Evolutionary conservation across 169 alveolate genomes (phyloP).

Genomic region (Blepharisma undulans): DNA sequence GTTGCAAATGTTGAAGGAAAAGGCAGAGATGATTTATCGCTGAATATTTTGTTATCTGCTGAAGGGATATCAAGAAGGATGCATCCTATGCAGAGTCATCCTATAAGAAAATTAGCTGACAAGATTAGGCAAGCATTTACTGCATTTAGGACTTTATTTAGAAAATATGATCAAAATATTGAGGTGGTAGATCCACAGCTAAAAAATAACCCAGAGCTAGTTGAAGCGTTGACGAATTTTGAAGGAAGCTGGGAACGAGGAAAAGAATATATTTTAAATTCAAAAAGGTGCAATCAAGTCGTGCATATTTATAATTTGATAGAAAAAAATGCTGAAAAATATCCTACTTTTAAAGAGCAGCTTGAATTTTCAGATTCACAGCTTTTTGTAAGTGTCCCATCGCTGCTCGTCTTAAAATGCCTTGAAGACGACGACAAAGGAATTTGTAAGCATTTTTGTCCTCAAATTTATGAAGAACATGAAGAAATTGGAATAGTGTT

Average conservation of each 20-base stretch:
- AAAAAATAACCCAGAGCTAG: slow-evolving; percentile 76
- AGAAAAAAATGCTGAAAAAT: slow-evolving; percentile 70
- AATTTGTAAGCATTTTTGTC: not conserved
- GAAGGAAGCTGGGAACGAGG: slow-evolving; percentile 83
- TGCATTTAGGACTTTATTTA: slow-evolving; percentile 60
- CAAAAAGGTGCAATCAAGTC: slow-evolving; percentile 64
- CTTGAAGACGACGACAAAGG: slow-evolving; percentile 44
- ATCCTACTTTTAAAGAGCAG: slow-evolving; percentile 62
- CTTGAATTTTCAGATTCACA: slow-evolving; percentile 77
- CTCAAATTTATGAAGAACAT: slow-evolving; percentile 1
- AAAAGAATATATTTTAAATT: slow-evolving; percentile 61
- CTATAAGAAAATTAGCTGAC: slow-evolving; percentile 72
- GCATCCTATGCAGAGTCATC: slow-evolving; percentile 54
- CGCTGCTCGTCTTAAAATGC: not conserved
- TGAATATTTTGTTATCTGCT: slow-evolving; percentile 72
- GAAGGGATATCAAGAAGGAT: slow-evolving; percentile 72
- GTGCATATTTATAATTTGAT: slow-evolving; percentile 69
- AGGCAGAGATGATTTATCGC: slow-evolving; percentile 79
- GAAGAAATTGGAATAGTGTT: not conserved
- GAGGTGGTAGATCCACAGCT: slow-evolving; percentile 82
- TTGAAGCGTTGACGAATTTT: slow-evolving; percentile 64
- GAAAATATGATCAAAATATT: slow-evolving; percentile 73
- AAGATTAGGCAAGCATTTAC: slow-evolving; percentile 63
- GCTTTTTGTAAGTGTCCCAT: slow-evolving; percentile 55
- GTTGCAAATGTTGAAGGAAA: slow-evolving; percentile 83